phyloP scores from a whole-genome alignment of 2,329 filamentous ascomycete genomes.

The Raffaelea deltoideospora region DNA sequence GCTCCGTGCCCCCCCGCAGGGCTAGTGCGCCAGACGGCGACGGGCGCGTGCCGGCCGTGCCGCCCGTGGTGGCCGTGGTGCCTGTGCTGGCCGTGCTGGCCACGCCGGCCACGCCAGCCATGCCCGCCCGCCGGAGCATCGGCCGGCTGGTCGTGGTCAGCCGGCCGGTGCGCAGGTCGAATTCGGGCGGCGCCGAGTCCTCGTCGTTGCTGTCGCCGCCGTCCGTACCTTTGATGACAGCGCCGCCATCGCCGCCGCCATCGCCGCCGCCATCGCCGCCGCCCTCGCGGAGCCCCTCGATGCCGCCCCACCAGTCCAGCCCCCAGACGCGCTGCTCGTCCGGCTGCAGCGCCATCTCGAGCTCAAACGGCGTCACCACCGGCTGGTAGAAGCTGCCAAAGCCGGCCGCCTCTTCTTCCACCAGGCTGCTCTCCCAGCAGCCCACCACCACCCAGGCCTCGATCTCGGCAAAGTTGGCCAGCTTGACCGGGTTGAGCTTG shows the following conservation, averaged over 20 bases:
- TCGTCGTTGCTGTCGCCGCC: conserved; percentile 37
- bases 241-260: conserved; percentile 10
- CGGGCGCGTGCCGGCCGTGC: conserved; percentile 9
- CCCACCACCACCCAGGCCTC: conserved; percentile 95
- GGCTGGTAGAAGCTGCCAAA: conserved; percentile 83
- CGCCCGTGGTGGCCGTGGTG: conserved; percentile 6
- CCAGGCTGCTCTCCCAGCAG: conserved; percentile 90
- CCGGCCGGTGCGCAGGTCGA: conserved; percentile 76
- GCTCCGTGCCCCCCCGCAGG: conserved; percentile 42
- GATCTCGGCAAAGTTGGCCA: conserved; percentile 91
- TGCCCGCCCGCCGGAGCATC: conserved; percentile 32
- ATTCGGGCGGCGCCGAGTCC: conserved; percentile 75
- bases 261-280: conserved; percentile 3
- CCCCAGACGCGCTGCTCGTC: conserved; percentile 74
- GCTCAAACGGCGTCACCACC: conserved; percentile 88
- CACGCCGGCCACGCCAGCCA: conserved; percentile 3
- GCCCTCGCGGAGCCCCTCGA: conserved; percentile 42
- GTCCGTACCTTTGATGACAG: conserved; percentile 25
- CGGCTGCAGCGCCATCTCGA: conserved; percentile 59
- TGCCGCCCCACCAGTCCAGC: conserved; percentile 77
- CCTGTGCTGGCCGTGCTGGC: conserved; percentile 3
- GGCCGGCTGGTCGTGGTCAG: conserved; percentile 69
- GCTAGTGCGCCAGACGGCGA: conserved; percentile 36
- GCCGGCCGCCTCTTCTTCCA: conserved; percentile 67
- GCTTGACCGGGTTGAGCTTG: conserved; percentile 87